A percentile compares a stretch with the other conserved stretches of the same genome.
phyloP scores from a whole-genome alignment of 2,329 filamentous ascomycete genomes.

The Colletotrichum sansevieriae region DNA sequence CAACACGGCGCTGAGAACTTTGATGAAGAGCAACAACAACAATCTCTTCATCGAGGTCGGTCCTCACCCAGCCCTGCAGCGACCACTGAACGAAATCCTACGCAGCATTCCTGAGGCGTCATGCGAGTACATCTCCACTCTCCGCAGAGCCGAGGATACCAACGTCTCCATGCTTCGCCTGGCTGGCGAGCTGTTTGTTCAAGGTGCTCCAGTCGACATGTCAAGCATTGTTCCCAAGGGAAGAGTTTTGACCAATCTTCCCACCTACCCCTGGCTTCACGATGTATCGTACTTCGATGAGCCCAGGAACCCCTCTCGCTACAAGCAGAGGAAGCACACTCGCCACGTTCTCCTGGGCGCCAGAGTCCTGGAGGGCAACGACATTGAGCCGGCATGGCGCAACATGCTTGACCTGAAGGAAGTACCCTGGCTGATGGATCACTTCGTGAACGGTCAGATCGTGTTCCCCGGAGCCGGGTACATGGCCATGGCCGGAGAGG shows the following conservation, averaged over 20 bases:
- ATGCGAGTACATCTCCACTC: slow-evolving; percentile 55
- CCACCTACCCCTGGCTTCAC: slow-evolving; percentile 32
- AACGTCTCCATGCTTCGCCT: slow-evolving; percentile 59
- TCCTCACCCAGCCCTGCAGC: slow-evolving; percentile 43
- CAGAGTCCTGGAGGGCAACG: slow-evolving; percentile 27
- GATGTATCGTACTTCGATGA: slow-evolving; percentile 25
- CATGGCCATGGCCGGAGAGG: slow-evolving; percentile 32
- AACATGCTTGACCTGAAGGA: slow-evolving; percentile 36
- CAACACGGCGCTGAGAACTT: slow-evolving; percentile 53
- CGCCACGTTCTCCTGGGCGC: slow-evolving; percentile 26
- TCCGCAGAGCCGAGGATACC: slow-evolving; percentile 65
- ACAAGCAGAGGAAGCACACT: slow-evolving; percentile 22
- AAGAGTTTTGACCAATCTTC: slow-evolving; percentile 21
- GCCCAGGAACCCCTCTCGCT: slow-evolving; percentile 18
- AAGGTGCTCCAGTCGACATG: slow-evolving; percentile 58
- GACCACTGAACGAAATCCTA: slow-evolving; percentile 47
- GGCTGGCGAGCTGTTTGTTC: slow-evolving; percentile 58
- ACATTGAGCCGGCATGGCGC: slow-evolving; percentile 29
- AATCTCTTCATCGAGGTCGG: slow-evolving; percentile 45
- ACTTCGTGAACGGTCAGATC: slow-evolving; percentile 31
- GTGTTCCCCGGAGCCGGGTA: slow-evolving; percentile 32
- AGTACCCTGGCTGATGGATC: slow-evolving; percentile 31
- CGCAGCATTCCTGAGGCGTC: slow-evolving; percentile 46
- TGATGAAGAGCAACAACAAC: slow-evolving; percentile 16
- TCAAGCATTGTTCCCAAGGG: slow-evolving; percentile 1